phyloP scores from a whole-genome alignment of 305 asterid genomes.

The Andrographis paniculata region DNA sequence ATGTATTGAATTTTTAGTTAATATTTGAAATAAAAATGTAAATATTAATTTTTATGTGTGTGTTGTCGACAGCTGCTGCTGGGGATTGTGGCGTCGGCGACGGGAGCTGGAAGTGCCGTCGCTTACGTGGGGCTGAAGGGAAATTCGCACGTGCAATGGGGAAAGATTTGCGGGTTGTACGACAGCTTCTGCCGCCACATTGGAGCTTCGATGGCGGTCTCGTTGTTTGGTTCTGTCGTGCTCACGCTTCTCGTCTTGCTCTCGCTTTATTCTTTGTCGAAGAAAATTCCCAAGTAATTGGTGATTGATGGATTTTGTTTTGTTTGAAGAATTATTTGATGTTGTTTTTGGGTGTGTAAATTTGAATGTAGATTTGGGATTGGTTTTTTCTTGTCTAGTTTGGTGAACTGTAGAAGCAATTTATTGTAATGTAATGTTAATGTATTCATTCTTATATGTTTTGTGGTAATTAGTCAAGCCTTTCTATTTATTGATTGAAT shows the following conservation, averaged over 20 bases:
- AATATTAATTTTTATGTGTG: conserved; percentile 5
- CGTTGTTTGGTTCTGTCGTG: conserved; percentile 37
- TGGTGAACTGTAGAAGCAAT: background rate
- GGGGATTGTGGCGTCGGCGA: conserved; percentile 44
- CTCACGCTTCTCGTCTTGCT: conserved; percentile 42
- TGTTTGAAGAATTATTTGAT: background rate
- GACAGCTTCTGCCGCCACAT: conserved; percentile 36
- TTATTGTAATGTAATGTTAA: background rate
- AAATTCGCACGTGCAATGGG: conserved; percentile 32
- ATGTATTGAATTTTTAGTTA: background rate
- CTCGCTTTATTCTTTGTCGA: conserved; percentile 46
- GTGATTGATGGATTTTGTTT: background rate
- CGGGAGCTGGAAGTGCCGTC: conserved; percentile 47
- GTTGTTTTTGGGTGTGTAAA: background rate
- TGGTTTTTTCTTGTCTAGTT: background rate
- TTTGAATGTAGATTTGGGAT: background rate
- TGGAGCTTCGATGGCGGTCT: conserved; percentile 39
- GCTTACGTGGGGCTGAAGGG: conserved; percentile 54
- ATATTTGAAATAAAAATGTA: too few species aligned
- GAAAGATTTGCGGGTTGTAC: conserved; percentile 30
- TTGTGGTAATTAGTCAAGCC: background rate
- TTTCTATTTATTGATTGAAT: too few species aligned
- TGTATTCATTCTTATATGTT: background rate
- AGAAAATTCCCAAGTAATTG: conserved; percentile 41
- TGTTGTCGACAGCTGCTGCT: conserved; percentile 36